Percentiles rank a stretch among this genome's conserved stretches.
Evolutionary conservation across 345 rosid genomes (phyloP).

Genomic region (Lagerstroemia speciosa): DNA sequence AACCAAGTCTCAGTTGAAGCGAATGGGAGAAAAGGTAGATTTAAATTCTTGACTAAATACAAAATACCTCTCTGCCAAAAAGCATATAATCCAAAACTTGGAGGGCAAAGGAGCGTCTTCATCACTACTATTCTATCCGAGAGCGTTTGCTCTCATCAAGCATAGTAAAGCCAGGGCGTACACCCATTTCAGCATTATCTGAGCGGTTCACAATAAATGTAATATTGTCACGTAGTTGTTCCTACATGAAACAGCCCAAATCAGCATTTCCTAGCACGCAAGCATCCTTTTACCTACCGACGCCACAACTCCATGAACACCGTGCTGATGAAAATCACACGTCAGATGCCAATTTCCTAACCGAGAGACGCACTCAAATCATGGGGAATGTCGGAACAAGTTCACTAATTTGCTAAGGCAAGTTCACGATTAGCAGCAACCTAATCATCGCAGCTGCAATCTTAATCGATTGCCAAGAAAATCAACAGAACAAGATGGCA

Average conservation of each 20-base stretch:
- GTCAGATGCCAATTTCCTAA: background rate
- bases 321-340: background rate
- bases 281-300: background rate
- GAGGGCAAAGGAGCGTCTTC: constrained; percentile 9
- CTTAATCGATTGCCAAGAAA: background rate
- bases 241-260: constrained; percentile 24
- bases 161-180: constrained; percentile 32
- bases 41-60: too few species aligned
- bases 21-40: too few species aligned
- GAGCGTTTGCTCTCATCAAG: constrained; percentile 2
- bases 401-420: background rate
- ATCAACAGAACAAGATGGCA: background rate
- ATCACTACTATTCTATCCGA: constrained; percentile 4
- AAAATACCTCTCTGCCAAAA: too few species aligned
- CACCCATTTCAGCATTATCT: constrained; percentile 15
- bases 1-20: too few species aligned
- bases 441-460: background rate
- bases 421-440: background rate
- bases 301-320: background rate
- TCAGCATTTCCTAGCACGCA: background rate
- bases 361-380: background rate
- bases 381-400: background rate
- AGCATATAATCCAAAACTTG: constrained; percentile 7
- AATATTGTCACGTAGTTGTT: constrained; percentile 58
- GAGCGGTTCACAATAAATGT: constrained; percentile 31